phyloP scores from a whole-genome alignment of 805 yeast species.

The Teunomyces tritomae region DNA sequence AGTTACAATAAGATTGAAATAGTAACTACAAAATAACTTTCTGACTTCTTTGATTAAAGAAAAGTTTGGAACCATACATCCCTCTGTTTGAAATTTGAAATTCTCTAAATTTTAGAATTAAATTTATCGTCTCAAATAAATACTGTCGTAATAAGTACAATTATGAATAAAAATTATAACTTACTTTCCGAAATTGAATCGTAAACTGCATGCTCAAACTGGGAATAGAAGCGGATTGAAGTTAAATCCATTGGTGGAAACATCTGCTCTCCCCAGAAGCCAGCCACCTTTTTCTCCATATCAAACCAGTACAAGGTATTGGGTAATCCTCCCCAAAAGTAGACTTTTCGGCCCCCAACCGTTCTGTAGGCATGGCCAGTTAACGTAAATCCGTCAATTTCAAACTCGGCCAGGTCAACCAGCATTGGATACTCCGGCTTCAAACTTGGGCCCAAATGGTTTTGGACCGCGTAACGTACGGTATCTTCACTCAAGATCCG shows the following conservation, averaged over 20 bases:
- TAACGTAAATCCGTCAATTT: conserved; percentile 31
- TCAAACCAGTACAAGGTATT: conserved; percentile 42
- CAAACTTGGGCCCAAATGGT: conserved; percentile 29
- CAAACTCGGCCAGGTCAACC: conserved; percentile 2
- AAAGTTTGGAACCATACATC: too few relatives aligned
- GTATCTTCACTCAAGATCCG: conserved; percentile 23
- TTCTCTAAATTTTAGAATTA: background rate
- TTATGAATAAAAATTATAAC: background rate
- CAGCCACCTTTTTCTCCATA: conserved; percentile 34
- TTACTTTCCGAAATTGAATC: conserved; percentile 10
- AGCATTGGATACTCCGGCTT: conserved; percentile 15
- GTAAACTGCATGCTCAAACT: conserved; percentile 28
- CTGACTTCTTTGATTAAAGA: too few relatives aligned
- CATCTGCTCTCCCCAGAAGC: conserved; percentile 39
- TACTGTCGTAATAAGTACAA: too few relatives aligned
- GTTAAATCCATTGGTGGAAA: conserved; percentile 30
- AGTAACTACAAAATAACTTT: too few relatives aligned
- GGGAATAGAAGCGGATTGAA: conserved; percentile 15
- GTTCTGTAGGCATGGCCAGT: conserved; percentile 35
- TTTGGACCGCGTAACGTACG: conserved; percentile 29
- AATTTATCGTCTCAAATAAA: background rate
- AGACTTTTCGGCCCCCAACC: conserved; percentile 34
- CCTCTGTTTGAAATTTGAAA: too few relatives aligned
- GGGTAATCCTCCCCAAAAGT: conserved; percentile 42
- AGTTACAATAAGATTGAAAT: too few relatives aligned